A percentile compares a stretch with the other conserved stretches of the same genome.
Conservation (phyloP, 345 rosid genomes). For the Triadica sebifera region DNA sequence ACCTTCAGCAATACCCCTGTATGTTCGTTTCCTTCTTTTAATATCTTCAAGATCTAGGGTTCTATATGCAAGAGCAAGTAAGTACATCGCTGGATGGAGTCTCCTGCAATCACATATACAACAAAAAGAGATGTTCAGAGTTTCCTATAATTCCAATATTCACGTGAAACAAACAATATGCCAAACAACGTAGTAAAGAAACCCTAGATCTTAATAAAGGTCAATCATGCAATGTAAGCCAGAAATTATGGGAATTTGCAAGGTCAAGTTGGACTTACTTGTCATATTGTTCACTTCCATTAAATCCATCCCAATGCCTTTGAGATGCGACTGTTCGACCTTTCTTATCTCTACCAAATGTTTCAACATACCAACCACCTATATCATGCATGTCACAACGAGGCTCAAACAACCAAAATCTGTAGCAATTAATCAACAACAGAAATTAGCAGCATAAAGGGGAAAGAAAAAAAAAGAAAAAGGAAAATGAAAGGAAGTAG, state of each 20-base stretch:
- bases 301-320: slow-evolving; percentile 79
- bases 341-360: slow-evolving; percentile 78
- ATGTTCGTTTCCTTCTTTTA: slow-evolving; percentile 55
- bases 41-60: slow-evolving; percentile 88
- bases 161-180: neutral
- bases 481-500: neutral
- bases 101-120: slow-evolving; percentile 52
- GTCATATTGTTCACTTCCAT: slow-evolving; percentile 46
- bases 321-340: slow-evolving; percentile 58
- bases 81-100: slow-evolving; percentile 88
- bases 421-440: slow-evolving; percentile 31
- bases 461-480: no score
- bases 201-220: neutral
- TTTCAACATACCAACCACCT: slow-evolving; percentile 98
- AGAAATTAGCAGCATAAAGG: neutral
- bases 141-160: neutral
- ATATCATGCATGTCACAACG: slow-evolving; percentile 84
- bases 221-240: neutral
- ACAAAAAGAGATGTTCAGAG: neutral
- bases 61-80: slow-evolving; percentile 83
- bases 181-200: neutral
- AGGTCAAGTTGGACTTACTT: slow-evolving; percentile 48
- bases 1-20: slow-evolving; percentile 40
- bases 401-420: slow-evolving; percentile 97
- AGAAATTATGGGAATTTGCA: neutral